phyloP scores from a whole-genome alignment of 371 early-diverging fungal species.

The Lichtheimia hyalospora region DNA sequence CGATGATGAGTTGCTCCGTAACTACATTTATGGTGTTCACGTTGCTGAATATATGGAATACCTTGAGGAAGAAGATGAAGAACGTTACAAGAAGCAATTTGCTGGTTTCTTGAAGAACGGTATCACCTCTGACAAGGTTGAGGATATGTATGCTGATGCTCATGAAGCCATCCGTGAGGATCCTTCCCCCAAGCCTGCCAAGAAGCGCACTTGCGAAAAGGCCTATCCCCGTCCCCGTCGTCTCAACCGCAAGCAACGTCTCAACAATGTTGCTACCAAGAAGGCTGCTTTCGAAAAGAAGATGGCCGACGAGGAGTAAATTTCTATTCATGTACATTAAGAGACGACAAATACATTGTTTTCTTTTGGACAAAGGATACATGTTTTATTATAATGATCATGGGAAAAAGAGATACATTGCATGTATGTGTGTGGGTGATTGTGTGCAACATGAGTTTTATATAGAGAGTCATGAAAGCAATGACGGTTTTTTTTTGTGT shows the following conservation, averaged over 20 bases:
- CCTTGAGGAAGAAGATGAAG: conserved; percentile 98
- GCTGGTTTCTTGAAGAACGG: conserved; percentile 92
- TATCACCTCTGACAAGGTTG: conserved; percentile 90
- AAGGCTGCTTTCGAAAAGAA: conserved; percentile 73
- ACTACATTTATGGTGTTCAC: conserved; percentile 99
- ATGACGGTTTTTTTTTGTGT: too few relatives aligned
- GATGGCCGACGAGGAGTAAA: conserved; percentile 12
- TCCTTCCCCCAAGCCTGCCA: conserved; percentile 72
- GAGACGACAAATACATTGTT: too few relatives aligned
- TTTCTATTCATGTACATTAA: not conserved
- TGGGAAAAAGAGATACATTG: too few relatives aligned
- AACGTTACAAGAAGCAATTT: conserved; percentile 98
- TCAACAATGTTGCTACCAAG: conserved; percentile 89
- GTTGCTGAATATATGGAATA: conserved; percentile 98
- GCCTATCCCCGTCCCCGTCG: conserved; percentile 58
- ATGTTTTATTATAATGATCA: too few relatives aligned
- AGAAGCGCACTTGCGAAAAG: conserved; percentile 64
- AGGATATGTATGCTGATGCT: conserved; percentile 94
- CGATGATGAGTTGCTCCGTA: conserved; percentile 94
- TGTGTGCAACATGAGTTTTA: too few relatives aligned
- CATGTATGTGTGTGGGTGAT: too few relatives aligned
- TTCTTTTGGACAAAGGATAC: too few relatives aligned
- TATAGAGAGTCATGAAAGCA: too few relatives aligned
- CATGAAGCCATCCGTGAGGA: conserved; percentile 95
- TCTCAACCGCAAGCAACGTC: conserved; percentile 90